Conservation (phyloP, 495 filamentous ascomycete genomes). For the Sphaerosporella brunnea region DNA sequence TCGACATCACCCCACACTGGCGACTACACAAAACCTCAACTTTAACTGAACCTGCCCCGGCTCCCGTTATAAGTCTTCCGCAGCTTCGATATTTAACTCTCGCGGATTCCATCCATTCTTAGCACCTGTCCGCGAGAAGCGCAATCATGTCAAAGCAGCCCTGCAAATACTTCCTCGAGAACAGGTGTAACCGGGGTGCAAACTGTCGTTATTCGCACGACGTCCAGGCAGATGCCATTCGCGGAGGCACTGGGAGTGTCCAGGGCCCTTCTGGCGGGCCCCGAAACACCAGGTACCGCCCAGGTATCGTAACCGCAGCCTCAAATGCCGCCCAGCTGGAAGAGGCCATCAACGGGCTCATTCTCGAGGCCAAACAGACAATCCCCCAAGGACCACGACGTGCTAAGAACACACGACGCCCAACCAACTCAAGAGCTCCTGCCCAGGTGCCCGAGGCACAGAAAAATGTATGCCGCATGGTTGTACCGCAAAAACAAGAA, state of each 20-base stretch:
- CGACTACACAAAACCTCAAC: too few species aligned
- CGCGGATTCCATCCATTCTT: too few species aligned
- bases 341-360: neutral
- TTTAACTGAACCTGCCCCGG: too few species aligned
- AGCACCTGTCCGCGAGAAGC: too few species aligned
- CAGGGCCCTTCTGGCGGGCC: neutral
- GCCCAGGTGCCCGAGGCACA: too few species aligned
- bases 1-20: too few species aligned
- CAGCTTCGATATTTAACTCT: too few species aligned
- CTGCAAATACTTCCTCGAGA: constrained; percentile 16
- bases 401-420: too few species aligned
- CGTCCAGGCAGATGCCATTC: neutral
- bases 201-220: constrained; percentile 9
- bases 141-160: too few species aligned
- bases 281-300: neutral
- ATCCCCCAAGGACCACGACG: too few species aligned
- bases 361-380: neutral
- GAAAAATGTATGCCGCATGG: neutral
- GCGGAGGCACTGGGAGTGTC: neutral
- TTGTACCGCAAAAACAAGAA: neutral
- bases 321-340: neutral
- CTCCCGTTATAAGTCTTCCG: too few species aligned
- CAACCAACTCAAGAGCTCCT: too few species aligned
- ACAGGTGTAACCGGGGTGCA: constrained; percentile 5
- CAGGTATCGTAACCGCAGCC: neutral